Conservation (phyloP, 192 early-diverging fungal genomes). For the Gigaspora rosea region DNA sequence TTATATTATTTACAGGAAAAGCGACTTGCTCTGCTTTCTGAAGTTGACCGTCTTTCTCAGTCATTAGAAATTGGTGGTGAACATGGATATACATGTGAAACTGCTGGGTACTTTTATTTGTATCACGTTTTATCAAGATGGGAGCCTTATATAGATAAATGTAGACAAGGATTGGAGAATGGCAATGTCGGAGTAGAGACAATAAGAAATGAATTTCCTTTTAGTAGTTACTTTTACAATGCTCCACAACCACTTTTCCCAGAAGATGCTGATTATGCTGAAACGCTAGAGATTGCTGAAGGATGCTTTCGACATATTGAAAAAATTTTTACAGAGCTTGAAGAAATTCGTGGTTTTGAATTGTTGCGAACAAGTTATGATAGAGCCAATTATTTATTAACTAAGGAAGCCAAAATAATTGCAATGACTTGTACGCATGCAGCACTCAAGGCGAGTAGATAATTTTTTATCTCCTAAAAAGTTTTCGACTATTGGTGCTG, state of each 20-base stretch:
- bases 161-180: slow-evolving; percentile 31
- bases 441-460: slow-evolving; percentile 66
- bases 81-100: slow-evolving; percentile 91
- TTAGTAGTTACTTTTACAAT: slow-evolving; percentile 72
- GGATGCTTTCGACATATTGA: slow-evolving; percentile 85
- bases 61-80: slow-evolving; percentile 80
- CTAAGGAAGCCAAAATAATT: slow-evolving; percentile 94
- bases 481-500: too few relatives aligned
- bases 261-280: slow-evolving; percentile 45
- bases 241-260: slow-evolving; percentile 74
- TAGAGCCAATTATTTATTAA: slow-evolving; percentile 87
- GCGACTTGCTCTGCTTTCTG: slow-evolving; percentile 67
- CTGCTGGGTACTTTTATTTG: slow-evolving; percentile 85
- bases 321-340: slow-evolving; percentile 82
- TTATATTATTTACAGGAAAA: slow-evolving; percentile 50
- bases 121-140: slow-evolving; percentile 77
- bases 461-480: slow-evolving; percentile 10
- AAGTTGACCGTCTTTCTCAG: slow-evolving; percentile 78
- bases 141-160: slow-evolving; percentile 61
- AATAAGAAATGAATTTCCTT: slow-evolving; percentile 75
- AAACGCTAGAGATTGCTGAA: slow-evolving; percentile 60
- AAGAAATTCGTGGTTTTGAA: slow-evolving; percentile 94
- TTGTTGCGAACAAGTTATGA: slow-evolving; percentile 77
- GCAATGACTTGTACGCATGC: slow-evolving; percentile 98
- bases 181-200: slow-evolving; percentile 23